These are phyloP conservation scores for Selaginella tamariscina DNA, from an alignment of 75 land plant genomes.

Conservation along the genomic window DNA sequence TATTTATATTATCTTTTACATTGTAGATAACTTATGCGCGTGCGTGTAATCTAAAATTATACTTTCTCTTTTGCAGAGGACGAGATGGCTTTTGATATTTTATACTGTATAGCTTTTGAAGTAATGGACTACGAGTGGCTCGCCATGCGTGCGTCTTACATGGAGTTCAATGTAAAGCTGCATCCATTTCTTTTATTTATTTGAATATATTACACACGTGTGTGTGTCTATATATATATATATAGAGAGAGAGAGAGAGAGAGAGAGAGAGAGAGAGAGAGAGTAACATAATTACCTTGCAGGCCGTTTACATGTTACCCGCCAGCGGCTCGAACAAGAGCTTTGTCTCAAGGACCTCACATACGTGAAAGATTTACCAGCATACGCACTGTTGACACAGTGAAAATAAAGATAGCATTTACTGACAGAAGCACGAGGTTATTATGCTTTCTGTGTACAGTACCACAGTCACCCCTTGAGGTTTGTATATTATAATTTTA, in stretches of 20 bases:
- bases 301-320: neutral
- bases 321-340: neutral
- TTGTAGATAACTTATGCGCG: neutral
- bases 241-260: too few relatives aligned
- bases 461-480: too few relatives aligned
- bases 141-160: slow-evolving; percentile 59
- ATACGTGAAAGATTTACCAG: neutral
- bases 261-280: too few relatives aligned
- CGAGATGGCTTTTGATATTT: slow-evolving; percentile 68
- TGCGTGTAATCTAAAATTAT: neutral
- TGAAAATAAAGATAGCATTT: too few relatives aligned
- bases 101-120: slow-evolving; percentile 60
- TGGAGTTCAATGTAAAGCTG: slow-evolving; percentile 58
- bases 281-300: too few relatives aligned
- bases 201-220: neutral
- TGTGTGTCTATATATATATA: too few relatives aligned
- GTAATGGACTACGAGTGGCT: slow-evolving; percentile 72
- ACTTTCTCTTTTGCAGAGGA: slow-evolving; percentile 30
- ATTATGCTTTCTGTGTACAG: too few relatives aligned
- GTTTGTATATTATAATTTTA: too few relatives aligned
- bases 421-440: too few relatives aligned
- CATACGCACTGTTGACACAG: neutral
- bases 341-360: neutral
- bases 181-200: neutral
- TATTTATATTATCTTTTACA: neutral